Percentiles rank a stretch among this genome's conserved stretches.
Evolutionary conservation across 108 stramenopile genomes (phyloP).

Genomic region (Skeletonema menzelii): DNA sequence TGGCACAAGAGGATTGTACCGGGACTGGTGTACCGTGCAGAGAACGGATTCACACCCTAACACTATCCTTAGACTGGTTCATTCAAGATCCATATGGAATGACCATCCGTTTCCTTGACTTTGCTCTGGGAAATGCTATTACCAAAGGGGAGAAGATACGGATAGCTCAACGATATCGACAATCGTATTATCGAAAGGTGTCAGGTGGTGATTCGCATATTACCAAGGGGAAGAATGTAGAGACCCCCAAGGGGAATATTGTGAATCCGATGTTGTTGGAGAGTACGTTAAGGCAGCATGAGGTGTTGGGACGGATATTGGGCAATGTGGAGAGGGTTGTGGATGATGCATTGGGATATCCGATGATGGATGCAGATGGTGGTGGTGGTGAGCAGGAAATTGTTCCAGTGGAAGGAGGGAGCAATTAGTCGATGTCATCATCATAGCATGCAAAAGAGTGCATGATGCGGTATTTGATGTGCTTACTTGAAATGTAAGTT

Average conservation of each 20-base stretch:
- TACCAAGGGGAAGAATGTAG: constrained; percentile 14
- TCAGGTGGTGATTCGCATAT: background rate
- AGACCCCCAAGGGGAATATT: background rate
- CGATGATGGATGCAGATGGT: background rate
- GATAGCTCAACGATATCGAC: constrained; percentile 4
- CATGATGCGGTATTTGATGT: too few relatives aligned
- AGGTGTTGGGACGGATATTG: constrained; percentile 8
- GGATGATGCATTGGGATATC: constrained; percentile 5
- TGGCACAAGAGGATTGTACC: background rate
- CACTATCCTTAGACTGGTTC: constrained; percentile 9
- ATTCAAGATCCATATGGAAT: constrained; percentile 1
- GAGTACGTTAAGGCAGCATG: background rate
- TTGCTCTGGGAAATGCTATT: constrained; percentile 14
- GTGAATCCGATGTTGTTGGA: constrained; percentile 3
- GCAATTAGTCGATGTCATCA: too few relatives aligned
- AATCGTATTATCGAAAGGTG: constrained; percentile 2
- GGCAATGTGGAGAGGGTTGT: constrained; percentile 12
- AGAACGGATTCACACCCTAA: constrained; percentile 6
- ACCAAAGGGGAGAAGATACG: constrained; percentile 1
- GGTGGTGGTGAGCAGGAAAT: background rate
- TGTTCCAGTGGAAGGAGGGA: background rate
- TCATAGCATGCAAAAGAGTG: too few relatives aligned
- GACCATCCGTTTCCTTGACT: constrained; percentile 4
- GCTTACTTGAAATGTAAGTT: too few relatives aligned
- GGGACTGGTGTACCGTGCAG: background rate